phyloP scores from a whole-genome alignment of 78 protist species.

The Dictyostelium capitatum region DNA sequence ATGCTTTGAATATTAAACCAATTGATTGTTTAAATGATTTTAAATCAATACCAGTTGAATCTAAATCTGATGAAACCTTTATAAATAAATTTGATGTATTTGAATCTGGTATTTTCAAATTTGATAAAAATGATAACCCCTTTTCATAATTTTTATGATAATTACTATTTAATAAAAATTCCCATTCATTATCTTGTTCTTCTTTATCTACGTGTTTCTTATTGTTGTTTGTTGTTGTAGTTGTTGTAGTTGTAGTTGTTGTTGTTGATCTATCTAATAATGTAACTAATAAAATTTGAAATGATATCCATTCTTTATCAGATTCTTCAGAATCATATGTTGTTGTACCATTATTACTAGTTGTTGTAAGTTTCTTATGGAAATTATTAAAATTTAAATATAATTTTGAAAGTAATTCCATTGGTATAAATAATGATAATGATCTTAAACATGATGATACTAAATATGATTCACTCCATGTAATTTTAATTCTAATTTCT shows the following conservation, averaged over 20 bases:
- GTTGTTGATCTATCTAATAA: constrained; percentile 4
- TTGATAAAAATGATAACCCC: not conserved
- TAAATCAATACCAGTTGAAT: not conserved
- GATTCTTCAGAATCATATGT: not conserved
- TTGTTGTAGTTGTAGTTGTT: too few species aligned
- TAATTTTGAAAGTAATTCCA: not conserved
- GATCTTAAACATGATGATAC: constrained; percentile 31
- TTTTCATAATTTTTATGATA: constrained; percentile 23
- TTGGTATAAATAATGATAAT: constrained; percentile 13
- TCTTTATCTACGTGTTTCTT: not conserved
- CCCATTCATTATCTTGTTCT: not conserved
- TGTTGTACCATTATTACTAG: not conserved
- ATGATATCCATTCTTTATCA: constrained; percentile 27
- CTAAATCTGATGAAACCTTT: not conserved
- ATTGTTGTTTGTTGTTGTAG: not conserved
- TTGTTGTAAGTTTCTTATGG: not conserved
- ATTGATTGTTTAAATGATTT: constrained; percentile 6
- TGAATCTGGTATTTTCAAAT: not conserved
- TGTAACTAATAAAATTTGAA: constrained; percentile 24
- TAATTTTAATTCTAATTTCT: constrained; percentile 5
- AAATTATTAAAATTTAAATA: constrained; percentile 16
- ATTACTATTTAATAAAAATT: constrained; percentile 27
- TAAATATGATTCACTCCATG: not conserved
- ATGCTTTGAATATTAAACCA: not conserved
- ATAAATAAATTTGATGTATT: not conserved